Percentiles rank a stretch among this genome's conserved stretches.
Evolutionary conservation across 1,139 yeast species (phyloP).

Genomic region (Saccharomyces hybrid): DNA sequence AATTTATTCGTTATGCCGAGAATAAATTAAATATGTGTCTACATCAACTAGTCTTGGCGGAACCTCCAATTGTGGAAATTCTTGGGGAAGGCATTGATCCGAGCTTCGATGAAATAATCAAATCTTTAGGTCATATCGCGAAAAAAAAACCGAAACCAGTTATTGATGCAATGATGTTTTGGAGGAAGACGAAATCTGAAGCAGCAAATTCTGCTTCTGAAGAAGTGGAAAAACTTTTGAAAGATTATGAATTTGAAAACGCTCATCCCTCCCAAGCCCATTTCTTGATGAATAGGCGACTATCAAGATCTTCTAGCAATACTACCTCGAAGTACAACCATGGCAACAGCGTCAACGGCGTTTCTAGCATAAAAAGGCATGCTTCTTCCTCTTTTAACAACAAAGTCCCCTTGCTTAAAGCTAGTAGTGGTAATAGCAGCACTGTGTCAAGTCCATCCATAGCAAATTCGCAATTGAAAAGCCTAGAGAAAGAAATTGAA

Average conservation of each 20-base stretch:
- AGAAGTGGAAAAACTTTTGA: slow-evolving; percentile 38
- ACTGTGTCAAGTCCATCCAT: neutral
- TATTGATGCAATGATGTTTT: slow-evolving; percentile 94
- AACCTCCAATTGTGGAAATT: slow-evolving; percentile 76
- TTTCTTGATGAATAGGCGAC: neutral
- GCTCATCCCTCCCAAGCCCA: neutral
- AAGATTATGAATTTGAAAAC: slow-evolving; percentile 24
- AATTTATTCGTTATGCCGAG: slow-evolving; percentile 91
- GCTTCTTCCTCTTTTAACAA: neutral
- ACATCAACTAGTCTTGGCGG: slow-evolving; percentile 36
- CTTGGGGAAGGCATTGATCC: slow-evolving; percentile 84
- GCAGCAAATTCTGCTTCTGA: slow-evolving; percentile 70
- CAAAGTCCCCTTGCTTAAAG: neutral
- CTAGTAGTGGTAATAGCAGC: neutral
- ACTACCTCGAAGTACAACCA: neutral
- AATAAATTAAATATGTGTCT: slow-evolving; percentile 70
- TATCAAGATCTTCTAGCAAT: neutral
- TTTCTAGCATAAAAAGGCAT: neutral
- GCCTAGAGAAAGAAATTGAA: slow-evolving; percentile 37
- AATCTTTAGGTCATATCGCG: slow-evolving; percentile 85
- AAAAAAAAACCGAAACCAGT: slow-evolving; percentile 89
- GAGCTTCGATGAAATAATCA: slow-evolving; percentile 75
- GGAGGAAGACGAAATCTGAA: slow-evolving; percentile 91
- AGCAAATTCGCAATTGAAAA: slow-evolving; percentile 23
- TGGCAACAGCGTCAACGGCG: no score